A percentile compares a stretch with the other conserved stretches of the same genome.
phyloP scores from a whole-genome alignment of 371 early-diverging fungal genomes.

The Mortierella sp. region DNA sequence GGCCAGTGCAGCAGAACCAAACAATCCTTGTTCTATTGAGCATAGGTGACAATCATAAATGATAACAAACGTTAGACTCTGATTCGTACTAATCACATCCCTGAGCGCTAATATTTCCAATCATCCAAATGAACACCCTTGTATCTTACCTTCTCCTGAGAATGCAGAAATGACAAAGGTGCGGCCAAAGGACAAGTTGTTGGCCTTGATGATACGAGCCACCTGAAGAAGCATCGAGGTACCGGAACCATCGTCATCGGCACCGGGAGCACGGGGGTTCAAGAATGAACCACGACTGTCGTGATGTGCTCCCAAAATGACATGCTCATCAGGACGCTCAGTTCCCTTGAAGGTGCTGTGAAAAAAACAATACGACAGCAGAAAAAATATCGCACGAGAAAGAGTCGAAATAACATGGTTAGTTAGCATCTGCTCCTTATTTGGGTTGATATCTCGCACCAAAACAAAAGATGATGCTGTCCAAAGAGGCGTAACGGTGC shows the following conservation, averaged over 20 bases:
- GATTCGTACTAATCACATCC: not conserved
- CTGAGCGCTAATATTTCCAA: not conserved
- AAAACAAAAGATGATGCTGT: not conserved
- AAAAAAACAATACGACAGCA: not conserved
- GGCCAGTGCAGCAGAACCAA: constrained; percentile 58
- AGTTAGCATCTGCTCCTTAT: constrained; percentile 20
- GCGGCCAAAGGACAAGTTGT: constrained; percentile 47
- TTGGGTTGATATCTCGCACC: constrained; percentile 1
- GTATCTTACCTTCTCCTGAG: constrained; percentile 54
- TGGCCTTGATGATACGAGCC: constrained; percentile 38
- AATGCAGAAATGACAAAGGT: constrained; percentile 57
- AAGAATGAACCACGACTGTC: constrained; percentile 56
- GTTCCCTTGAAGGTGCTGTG: constrained; percentile 57
- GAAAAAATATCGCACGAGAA: too few relatives aligned
- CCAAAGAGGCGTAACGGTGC: not conserved
- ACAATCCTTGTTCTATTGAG: constrained; percentile 56
- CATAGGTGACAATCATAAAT: not conserved
- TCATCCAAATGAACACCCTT: not conserved
- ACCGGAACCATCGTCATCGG: constrained; percentile 59
- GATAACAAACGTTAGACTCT: not conserved
- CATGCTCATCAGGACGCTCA: constrained; percentile 52
- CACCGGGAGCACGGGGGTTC: constrained; percentile 59
- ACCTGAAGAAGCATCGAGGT: constrained; percentile 53
- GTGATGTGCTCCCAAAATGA: constrained; percentile 60
- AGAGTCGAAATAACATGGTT: too few relatives aligned